Base-by-base conservation (phyloP, 1,139 yeast genomes). In the Kurtzmaniella quercitrusa region DNA sequence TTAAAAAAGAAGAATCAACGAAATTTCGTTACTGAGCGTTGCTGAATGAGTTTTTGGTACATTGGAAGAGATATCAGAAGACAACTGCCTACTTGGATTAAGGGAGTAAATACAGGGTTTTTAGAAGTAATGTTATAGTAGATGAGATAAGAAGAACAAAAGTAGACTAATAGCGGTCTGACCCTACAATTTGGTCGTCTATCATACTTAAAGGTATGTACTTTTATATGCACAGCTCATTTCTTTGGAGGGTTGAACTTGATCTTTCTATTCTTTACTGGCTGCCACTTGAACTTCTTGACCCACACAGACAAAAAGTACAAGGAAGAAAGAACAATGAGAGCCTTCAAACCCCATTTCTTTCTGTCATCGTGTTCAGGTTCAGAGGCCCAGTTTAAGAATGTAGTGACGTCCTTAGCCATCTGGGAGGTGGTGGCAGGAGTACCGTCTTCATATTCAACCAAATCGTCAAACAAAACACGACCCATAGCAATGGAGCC, bases 401-500 rank as follows among this genome's bases (percentile, higher is more conserved):
- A 93, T 44, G 89, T 81, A 52, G 90, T 75, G 47, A 93, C 98
- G 69, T 93, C 98, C 80, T 93, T 93, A 59, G 99, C 98, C 98
- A 93, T 90, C 77, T 93, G 99, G 47, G 98, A 85, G 53, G 98
- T 85, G 47, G 98, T 83, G 48, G 98, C 98, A 46, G 96, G 96
- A 51, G 98, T 94, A 63, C 98, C 98, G 67, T 93, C 98, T 66
- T 93, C 98, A 71, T 84, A 93, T 77, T 93, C 99, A 54, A 93
- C 98, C 64, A 93, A 77, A 55, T 89, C 98, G 64, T 93, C 98
- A 59, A 90, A 93, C 70, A 93, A 79, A 49, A 91, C 98, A 76
- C 98, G 87, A 65, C 89, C 98, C 98, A 93, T 93, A 62, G 97
- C 98, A 77, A 93, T 91, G 41, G 97, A 79, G 56, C 98, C 98